Evolutionary conservation across 176 grass and related monocot species (phyloP).

Genomic region (Stipa capillata): DNA sequence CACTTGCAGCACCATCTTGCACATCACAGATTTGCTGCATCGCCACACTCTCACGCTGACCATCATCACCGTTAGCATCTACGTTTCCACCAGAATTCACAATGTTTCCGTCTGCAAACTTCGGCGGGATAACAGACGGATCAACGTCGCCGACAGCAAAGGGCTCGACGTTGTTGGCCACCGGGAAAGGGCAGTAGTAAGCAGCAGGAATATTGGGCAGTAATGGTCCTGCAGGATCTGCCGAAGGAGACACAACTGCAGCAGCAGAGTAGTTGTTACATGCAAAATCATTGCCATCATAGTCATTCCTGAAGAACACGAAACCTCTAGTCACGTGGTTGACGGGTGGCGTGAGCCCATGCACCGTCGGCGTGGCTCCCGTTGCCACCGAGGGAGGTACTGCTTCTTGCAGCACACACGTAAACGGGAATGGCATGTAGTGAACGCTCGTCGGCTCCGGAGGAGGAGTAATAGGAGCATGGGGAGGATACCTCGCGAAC

Average conservation of each 20-base stretch:
- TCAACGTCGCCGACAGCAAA: background rate
- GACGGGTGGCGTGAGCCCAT: background rate
- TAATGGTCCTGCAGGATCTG: no score
- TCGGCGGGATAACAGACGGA: background rate
- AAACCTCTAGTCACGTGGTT: background rate
- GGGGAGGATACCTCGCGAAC: background rate
- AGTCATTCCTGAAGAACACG: background rate
- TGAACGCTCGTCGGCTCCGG: background rate
- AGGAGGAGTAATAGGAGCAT: background rate
- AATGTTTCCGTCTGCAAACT: background rate
- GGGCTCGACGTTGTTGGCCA: background rate
- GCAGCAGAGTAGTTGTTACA: background rate
- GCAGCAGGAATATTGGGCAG: background rate
- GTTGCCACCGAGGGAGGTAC: background rate
- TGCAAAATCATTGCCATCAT: background rate
- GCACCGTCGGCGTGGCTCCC: background rate
- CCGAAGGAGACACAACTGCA: background rate
- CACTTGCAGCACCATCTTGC: background rate
- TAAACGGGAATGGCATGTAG: background rate
- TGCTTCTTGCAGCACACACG: background rate
- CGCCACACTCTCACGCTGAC: background rate
- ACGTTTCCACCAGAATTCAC: background rate
- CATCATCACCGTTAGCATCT: background rate
- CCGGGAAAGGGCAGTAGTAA: background rate
- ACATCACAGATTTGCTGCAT: background rate